Base-by-base conservation (phyloP, 176 grass and related monocot species). In the Oryza punctata region DNA sequence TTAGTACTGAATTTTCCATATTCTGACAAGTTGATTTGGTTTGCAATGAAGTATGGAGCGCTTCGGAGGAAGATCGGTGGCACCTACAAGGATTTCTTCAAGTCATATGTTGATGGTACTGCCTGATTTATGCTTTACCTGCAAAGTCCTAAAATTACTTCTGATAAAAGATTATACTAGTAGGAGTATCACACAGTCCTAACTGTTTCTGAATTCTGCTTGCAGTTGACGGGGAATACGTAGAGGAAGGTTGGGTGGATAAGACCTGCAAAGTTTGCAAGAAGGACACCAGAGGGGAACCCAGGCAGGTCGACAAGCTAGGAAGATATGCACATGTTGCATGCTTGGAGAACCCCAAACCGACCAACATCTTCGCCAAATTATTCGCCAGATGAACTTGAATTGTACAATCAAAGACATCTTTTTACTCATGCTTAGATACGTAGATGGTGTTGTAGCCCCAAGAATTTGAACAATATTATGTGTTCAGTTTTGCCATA, bases 1-100 rank as follows among this genome's bases (percentile, higher is more conserved):
- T 19, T 59, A 67, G 2, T 69, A 67, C 50, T 38, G 16, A 47
- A 9, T 69, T 67, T 65, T n/a, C 28, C 8, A 10, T 61, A 30
- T 46, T 41, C 16, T 75, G 28, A 80, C 28, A 44, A 59, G 9
- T 0, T 45, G 12, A 65, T 81, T 60, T 8, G 65, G 14, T 23
- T 76, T 72, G 68, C 38, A 16, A 74, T 88, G 65, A 68, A 95
- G 93, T 96, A 96, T 24, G 93, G 89, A 70, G 96, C 96, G 8
- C 91, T 96, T 18, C 59, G 96, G 77, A 93, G 96, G 76, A 99
- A 99, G 81, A 99, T 99, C 33, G 93, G 96, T n/a, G 96, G 96
- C 77, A 99, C 93, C 64, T 99, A 99, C 91, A 85, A 99, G 85
- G 96, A 98, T 92, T 96, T 98, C 91, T 98, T 98, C 91, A 98